Evolutionary conservation across 2,329 filamentous ascomycete species (phyloP).

Genomic region (Teratosphaeria nubilosa): DNA sequence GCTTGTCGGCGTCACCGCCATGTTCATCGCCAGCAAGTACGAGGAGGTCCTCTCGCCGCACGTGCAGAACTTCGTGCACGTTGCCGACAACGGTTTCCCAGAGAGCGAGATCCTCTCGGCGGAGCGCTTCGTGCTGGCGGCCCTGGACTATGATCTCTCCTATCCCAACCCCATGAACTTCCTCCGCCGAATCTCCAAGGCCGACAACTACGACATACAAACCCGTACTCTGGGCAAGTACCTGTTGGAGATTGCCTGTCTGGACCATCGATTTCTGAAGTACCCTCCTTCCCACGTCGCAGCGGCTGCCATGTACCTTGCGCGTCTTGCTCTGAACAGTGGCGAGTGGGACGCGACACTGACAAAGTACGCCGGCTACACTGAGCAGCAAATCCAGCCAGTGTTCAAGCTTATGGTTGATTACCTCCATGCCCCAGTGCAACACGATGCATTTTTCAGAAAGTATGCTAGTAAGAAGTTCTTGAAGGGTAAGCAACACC

Average conservation of each 20-base stretch:
- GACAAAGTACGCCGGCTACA: slow-evolving; percentile 84
- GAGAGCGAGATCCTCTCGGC: slow-evolving; percentile 92
- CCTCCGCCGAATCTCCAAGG: slow-evolving; percentile 94
- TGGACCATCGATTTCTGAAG: slow-evolving; percentile 88
- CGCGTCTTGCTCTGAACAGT: slow-evolving; percentile 79
- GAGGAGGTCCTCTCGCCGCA: slow-evolving; percentile 96
- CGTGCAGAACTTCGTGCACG: slow-evolving; percentile 91
- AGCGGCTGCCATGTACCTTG: slow-evolving; percentile 88
- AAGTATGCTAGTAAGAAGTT: slow-evolving; percentile 99
- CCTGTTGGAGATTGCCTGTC: slow-evolving; percentile 88
- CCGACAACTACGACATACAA: slow-evolving; percentile 98
- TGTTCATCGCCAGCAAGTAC: slow-evolving; percentile 99
- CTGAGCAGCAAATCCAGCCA: slow-evolving; percentile 83
- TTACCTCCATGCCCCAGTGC: slow-evolving; percentile 81
- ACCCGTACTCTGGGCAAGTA: slow-evolving; percentile 96
- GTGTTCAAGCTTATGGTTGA: slow-evolving; percentile 93
- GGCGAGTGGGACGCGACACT: slow-evolving; percentile 88
- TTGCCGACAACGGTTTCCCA: slow-evolving; percentile 91
- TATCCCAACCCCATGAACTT: slow-evolving; percentile 99
- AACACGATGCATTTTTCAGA: slow-evolving; percentile 97
- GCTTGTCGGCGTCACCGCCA: slow-evolving; percentile 92
- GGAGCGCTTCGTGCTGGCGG: slow-evolving; percentile 87
- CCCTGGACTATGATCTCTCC: slow-evolving; percentile 91
- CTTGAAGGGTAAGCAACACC: slow-evolving; percentile 66
- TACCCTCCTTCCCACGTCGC: slow-evolving; percentile 84